These are phyloP conservation scores for Euphorbia peplus DNA, from an alignment of 345 rosid species.

Conservation along the genomic window DNA sequence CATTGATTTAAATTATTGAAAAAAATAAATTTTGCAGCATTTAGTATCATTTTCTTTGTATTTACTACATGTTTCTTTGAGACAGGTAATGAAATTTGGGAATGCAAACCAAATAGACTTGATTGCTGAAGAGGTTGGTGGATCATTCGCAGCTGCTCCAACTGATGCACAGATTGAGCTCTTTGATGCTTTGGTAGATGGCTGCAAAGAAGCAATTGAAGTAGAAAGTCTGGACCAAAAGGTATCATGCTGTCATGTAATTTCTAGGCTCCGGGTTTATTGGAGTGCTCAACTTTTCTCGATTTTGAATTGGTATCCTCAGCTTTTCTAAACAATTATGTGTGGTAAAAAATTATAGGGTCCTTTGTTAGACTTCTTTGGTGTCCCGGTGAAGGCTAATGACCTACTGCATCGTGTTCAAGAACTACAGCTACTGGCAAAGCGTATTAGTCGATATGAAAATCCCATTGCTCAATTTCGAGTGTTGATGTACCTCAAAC, in stretches of 20 bases:
- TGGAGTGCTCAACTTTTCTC: background rate
- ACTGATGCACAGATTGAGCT: conserved; percentile 84
- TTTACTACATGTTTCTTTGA: conserved; percentile 4
- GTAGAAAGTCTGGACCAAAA: conserved; percentile 64
- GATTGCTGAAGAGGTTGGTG: conserved; percentile 84
- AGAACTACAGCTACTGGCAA: conserved; percentile 84
- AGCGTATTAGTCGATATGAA: conserved; percentile 69
- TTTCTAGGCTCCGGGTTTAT: background rate
- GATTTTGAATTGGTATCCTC: background rate
- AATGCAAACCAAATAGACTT: conserved; percentile 64
- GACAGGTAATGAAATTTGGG: conserved; percentile 90
- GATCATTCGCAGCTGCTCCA: conserved; percentile 72
- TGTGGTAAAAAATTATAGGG: conserved; percentile 50
- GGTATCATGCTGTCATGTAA: conserved; percentile 34
- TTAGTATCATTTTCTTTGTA: background rate
- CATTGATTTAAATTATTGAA: background rate
- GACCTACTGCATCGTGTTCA: conserved; percentile 77
- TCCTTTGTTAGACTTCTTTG: conserved; percentile 92
- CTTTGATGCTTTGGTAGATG: conserved; percentile 79
- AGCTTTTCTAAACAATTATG: conserved; percentile 1
- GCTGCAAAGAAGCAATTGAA: conserved; percentile 79
- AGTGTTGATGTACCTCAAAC: conserved; percentile 77
- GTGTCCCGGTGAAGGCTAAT: conserved; percentile 89
- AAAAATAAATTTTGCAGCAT: too few relatives aligned
- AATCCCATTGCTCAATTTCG: conserved; percentile 90